These are phyloP conservation scores for Porphyra umbilicalis DNA, from an alignment of 31 red algal species.

Conservation along the genomic window DNA sequence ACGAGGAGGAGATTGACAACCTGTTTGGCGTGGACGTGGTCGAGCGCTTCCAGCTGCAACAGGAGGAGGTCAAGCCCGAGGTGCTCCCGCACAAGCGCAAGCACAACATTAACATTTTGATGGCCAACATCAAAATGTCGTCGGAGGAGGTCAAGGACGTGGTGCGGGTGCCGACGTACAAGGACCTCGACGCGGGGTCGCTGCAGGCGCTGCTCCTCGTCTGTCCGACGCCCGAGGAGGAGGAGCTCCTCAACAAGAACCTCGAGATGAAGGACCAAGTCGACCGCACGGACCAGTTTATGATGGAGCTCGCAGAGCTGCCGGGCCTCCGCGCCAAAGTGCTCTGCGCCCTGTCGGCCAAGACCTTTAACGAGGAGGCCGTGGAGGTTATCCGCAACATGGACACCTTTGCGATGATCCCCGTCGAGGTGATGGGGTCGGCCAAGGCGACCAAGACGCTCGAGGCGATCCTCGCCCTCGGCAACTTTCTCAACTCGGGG, in stretches of 20 bases:
- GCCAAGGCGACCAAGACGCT: constrained; percentile 35
- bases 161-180: constrained; percentile 52
- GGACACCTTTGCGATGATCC: constrained; percentile 82
- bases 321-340: constrained; percentile 71
- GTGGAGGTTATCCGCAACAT: constrained; percentile 80
- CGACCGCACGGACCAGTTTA: constrained; percentile 75
- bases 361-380: constrained; percentile 85
- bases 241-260: constrained; percentile 59
- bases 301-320: constrained; percentile 80
- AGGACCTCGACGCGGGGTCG: constrained; percentile 50
- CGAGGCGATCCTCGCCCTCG: constrained; percentile 66
- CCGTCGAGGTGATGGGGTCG: constrained; percentile 67
- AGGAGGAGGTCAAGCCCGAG: constrained; percentile 54
- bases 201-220: constrained; percentile 80
- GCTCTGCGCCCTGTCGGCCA: constrained; percentile 61
- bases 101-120: constrained; percentile 84
- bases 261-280: constrained; percentile 47
- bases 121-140: constrained; percentile 79
- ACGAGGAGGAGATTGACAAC: constrained; percentile 73
- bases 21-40: constrained; percentile 77
- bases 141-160: constrained; percentile 70
- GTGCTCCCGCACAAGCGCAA: constrained; percentile 83
- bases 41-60: constrained; percentile 33
- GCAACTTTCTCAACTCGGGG: constrained; percentile 87
- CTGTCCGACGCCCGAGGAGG: constrained; percentile 79